Evolutionary conservation across 2,329 filamentous ascomycete genomes (phyloP), one percentile per base, ranked within the genome.

Genomic region (Emericellopsis atlantica): DNA sequence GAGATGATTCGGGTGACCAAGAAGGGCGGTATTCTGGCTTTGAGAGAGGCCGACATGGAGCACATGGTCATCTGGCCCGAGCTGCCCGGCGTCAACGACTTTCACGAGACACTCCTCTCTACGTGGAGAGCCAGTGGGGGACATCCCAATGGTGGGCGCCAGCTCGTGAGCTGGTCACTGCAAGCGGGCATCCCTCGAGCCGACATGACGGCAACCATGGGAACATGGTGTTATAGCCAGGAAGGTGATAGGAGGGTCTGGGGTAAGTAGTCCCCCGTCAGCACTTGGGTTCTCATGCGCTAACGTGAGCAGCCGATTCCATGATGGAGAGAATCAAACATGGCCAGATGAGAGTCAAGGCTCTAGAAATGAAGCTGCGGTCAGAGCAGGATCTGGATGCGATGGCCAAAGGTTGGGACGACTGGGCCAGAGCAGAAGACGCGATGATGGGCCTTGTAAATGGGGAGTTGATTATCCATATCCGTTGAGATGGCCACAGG

Each of bases 1-100:
- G 65, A 69, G 50, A 64, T 68, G 56, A 46, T 61, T 3, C 56
- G 67, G 1, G 61, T 70, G 5, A 55, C 65, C 2, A 65, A 58
- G 44, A 55, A 60, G 0, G 65, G 65, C 2, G 67, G 66, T 1
- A 45, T 65, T 2, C 46, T 69, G 2, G 61, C 74, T 4, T 40
- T 56, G 0, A 49, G 55, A 7, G 55, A 58, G 39, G 49, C 45
- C 11, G 55, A 57, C 23, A 48, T 56, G 49, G 44, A 46, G 2
- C 55, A 52, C 49, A 54, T 51, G 50, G 51, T 47, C 31, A 44
- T 52, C 21, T 58, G 52, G 49, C 55, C 55, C 2, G 50, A 56
- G 15, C 21, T 51, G 0, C 48, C 49, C 4, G 42, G 46, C 5
- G 46, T 58, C 8, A 26, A 48, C 15, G 44, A 47, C 5, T 57